These are phyloP conservation scores for Hyphopichia pseudoburtonii DNA, from an alignment of 1,139 yeast genomes.

Conservation along the genomic window DNA sequence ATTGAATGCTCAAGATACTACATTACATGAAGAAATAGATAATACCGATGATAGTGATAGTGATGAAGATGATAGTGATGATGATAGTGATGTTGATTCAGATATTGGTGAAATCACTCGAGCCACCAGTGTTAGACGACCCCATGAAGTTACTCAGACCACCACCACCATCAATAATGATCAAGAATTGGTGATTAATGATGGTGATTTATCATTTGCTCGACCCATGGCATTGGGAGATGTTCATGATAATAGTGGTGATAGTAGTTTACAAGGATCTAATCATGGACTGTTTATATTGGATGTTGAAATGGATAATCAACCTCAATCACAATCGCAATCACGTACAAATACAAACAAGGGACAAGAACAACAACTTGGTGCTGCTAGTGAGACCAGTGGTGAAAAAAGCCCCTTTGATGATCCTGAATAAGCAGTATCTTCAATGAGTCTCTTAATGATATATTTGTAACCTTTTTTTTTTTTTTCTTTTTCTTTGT, in stretches of 20 bases:
- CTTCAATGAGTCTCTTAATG: too few relatives aligned
- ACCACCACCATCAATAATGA: slow-evolving; percentile 4
- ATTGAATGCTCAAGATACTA: slow-evolving; percentile 3
- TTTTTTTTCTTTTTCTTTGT: too few relatives aligned
- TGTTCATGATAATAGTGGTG: slow-evolving; percentile 4
- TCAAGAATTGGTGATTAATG: slow-evolving; percentile 2
- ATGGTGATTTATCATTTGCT: not conserved
- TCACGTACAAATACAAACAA: slow-evolving; percentile 7
- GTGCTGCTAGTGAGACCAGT: slow-evolving; percentile 16
- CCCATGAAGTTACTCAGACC: slow-evolving; percentile 3
- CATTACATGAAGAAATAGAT: not conserved
- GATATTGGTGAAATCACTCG: slow-evolving; percentile 49
- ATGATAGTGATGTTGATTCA: slow-evolving; percentile 47
- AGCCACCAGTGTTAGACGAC: slow-evolving; percentile 39
- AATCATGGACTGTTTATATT: slow-evolving; percentile 33
- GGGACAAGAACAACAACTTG: too few relatives aligned
- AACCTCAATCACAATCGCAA: not conserved
- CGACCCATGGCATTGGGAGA: not conserved
- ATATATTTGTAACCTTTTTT: too few relatives aligned
- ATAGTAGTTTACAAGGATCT: slow-evolving; percentile 7
- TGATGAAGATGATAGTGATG: slow-evolving; percentile 16
- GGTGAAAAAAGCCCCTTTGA: slow-evolving; percentile 32
- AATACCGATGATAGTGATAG: not conserved
- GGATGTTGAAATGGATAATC: slow-evolving; percentile 34
- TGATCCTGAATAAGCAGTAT: slow-evolving; percentile 19